Evolutionary conservation across 2,329 filamentous ascomycete genomes (phyloP).

Genomic region (Aspergillus versicolor): DNA sequence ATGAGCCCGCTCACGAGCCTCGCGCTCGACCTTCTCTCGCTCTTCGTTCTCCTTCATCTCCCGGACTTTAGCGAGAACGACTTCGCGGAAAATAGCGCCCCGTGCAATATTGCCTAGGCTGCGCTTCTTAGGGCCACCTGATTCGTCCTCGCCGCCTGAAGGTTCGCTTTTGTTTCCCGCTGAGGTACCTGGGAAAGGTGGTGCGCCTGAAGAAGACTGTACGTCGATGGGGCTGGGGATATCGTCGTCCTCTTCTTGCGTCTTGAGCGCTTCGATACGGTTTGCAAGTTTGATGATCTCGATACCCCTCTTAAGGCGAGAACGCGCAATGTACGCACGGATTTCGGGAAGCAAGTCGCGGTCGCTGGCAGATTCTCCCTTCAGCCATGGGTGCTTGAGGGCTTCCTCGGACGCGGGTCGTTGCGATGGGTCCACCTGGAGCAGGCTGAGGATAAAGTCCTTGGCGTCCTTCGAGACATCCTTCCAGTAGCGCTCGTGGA

Average conservation of each 20-base stretch:
- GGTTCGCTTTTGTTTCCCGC: slow-evolving; percentile 13
- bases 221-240: slow-evolving; percentile 59
- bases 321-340: slow-evolving; percentile 87
- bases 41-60: slow-evolving; percentile 89
- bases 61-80: slow-evolving; percentile 88
- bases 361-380: slow-evolving; percentile 85
- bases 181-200: slow-evolving; percentile 26
- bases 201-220: slow-evolving; percentile 52
- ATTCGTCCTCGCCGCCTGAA: slow-evolving; percentile 21
- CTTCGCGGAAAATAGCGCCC: slow-evolving; percentile 83
- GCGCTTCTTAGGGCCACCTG: slow-evolving; percentile 45
- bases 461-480: slow-evolving; percentile 95
- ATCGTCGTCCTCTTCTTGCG: slow-evolving; percentile 84
- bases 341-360: slow-evolving; percentile 98
- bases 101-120: slow-evolving; percentile 60
- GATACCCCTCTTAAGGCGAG: slow-evolving; percentile 87
- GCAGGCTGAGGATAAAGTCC: slow-evolving; percentile 80
- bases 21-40: slow-evolving; percentile 65
- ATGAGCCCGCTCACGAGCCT: slow-evolving; percentile 44
- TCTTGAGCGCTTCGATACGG: slow-evolving; percentile 90
- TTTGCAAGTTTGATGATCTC: slow-evolving; percentile 95
- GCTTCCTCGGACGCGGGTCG: slow-evolving; percentile 79
- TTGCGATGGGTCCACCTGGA: slow-evolving; percentile 74
- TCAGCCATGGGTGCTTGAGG: slow-evolving; percentile 82
- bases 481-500: slow-evolving; percentile 98